phyloP scores from a whole-genome alignment of 2,329 filamentous ascomycete species.

The Pseudogymnoascus pannorum region DNA sequence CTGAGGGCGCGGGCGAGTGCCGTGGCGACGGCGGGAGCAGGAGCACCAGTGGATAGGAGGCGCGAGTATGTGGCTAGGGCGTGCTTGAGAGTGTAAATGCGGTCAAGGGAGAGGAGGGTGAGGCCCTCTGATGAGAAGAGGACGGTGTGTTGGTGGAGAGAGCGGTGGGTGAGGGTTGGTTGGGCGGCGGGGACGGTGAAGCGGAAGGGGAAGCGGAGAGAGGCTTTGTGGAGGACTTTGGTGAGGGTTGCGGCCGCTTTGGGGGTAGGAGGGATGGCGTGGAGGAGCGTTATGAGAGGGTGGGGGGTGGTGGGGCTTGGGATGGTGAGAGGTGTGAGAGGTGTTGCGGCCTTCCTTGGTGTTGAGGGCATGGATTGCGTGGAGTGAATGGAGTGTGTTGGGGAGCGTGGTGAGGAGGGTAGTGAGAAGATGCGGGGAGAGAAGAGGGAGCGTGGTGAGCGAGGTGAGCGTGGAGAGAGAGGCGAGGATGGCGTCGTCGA shows the following conservation, averaged over 20 bases:
- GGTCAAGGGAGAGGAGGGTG: constrained; percentile 52
- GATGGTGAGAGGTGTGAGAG: constrained; percentile 10
- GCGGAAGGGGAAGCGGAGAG: constrained; percentile 30
- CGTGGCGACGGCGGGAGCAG: constrained; percentile 13
- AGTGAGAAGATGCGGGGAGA: constrained; percentile 1
- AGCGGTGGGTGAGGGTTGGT: constrained; percentile 46
- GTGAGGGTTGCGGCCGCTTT: constrained; percentile 43
- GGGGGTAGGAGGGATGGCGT: constrained; percentile 39
- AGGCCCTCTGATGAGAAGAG: constrained; percentile 55
- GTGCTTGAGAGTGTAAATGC: constrained; percentile 57
- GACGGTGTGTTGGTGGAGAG: constrained; percentile 51
- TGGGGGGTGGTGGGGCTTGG: constrained; percentile 13
- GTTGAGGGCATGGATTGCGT: neutral
- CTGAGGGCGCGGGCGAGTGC: constrained; percentile 55
- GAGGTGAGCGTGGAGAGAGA: neutral
- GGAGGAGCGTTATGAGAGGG: constrained; percentile 31
- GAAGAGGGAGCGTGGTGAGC: neutral
- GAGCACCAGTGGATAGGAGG: constrained; percentile 26
- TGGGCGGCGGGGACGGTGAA: constrained; percentile 38
- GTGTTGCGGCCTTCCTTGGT: neutral
- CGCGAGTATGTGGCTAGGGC: constrained; percentile 51
- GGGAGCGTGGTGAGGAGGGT: neutral
- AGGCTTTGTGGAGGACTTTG: constrained; percentile 44
- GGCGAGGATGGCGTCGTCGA: neutral
- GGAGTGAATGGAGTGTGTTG: neutral